Conservation (phyloP, 495 filamentous ascomycete genomes). For the Saxophila tyrrhenica region DNA sequence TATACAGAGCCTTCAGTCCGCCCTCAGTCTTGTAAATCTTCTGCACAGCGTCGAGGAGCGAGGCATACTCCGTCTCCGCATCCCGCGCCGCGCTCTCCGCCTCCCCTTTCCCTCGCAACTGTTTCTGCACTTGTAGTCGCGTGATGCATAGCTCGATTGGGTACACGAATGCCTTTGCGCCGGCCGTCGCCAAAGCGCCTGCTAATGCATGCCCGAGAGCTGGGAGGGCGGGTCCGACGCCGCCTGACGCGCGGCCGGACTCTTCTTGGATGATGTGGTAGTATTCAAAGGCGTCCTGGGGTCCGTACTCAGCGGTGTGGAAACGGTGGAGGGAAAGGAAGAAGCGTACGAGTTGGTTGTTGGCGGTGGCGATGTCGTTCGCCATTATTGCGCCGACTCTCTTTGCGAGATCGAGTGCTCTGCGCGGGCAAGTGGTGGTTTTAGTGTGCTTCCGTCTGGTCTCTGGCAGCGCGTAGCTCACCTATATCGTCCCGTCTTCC, state of each 20-base stretch:
- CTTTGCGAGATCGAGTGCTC: no score
- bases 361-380: background rate
- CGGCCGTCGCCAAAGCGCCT: slow-evolving; percentile 64
- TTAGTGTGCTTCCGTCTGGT: no score
- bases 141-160: slow-evolving; percentile 80
- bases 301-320: slow-evolving; percentile 6
- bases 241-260: background rate
- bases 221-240: slow-evolving; percentile 46
- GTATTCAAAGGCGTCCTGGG: slow-evolving; percentile 29
- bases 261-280: slow-evolving; percentile 29
- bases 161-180: slow-evolving; percentile 66
- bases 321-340: background rate
- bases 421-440: no score
- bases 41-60: slow-evolving; percentile 53
- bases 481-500: background rate
- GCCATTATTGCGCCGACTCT: no score
- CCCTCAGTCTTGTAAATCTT: slow-evolving; percentile 66
- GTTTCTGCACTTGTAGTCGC: slow-evolving; percentile 69
- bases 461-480: no score
- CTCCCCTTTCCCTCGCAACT: slow-evolving; percentile 35
- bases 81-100: slow-evolving; percentile 21
- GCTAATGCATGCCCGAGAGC: slow-evolving; percentile 80
- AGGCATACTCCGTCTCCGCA: slow-evolving; percentile 41
- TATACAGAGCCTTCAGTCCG: slow-evolving; percentile 59
- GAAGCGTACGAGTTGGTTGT: slow-evolving; percentile 4